Base-by-base conservation (phyloP, 2,329 filamentous ascomycete genomes). In the Hirsutella minnesotensis region DNA sequence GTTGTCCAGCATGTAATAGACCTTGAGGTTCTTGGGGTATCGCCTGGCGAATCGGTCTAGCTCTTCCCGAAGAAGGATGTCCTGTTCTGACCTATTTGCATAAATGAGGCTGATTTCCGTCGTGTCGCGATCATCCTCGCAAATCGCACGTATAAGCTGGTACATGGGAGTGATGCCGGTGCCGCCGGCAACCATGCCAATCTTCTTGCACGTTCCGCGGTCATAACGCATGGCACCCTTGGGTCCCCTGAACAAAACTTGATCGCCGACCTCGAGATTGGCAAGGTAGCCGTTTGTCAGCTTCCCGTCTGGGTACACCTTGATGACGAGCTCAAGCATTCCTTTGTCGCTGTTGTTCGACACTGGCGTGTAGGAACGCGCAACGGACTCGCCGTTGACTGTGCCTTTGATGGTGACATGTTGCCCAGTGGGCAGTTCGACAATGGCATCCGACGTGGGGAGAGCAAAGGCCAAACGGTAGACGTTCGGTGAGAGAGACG, bases 111-210 rank as follows among this genome's bases (percentile, higher is more conserved):
- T 71, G 35, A 81, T 56, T 47, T 73, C 58, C 0, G 79, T 81
- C 1, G 62, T 64, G 47, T 82, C 79, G 7, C 57, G 60, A n/a
- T 69, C 62, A 42, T 81, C 72, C 51, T 80, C 76, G 51, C 75
- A 78, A 44, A 81, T 77, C 36, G 75, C 75, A 4, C 76, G 70
- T 51, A 81, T 79, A 7, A 82, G 57, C 52, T 81, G 77, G 42
- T 53, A 62, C 56, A 62, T 59, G 10, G 59, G 58, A 0, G 36
- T 62, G 30, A 61, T 60, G 10, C 59, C 59, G 0, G 59, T 61
- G 7, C 59, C 59, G 0, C 73, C 73, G 1, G 70, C 72, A 1
- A 78, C 53, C 73, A 78, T 77, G 44, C 72, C 72, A 34, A 78
- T 66, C 35, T 61, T 56, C 48, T 60, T 64, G 39, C 58, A 61